These are phyloP conservation scores for Candida morakotiae DNA, from an alignment of 805 yeast genomes.

Conservation along the genomic window DNA sequence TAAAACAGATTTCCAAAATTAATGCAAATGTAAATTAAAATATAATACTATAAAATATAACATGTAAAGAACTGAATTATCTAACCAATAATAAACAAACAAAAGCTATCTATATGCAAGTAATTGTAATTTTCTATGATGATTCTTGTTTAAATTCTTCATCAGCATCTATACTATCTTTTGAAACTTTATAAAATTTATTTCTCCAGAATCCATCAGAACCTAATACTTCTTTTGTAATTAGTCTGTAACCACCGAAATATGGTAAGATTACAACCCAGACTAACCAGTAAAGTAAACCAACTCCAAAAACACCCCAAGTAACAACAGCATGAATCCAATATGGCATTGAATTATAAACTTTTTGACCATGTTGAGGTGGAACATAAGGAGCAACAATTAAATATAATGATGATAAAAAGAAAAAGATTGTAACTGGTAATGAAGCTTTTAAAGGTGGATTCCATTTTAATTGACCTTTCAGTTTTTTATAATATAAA, in stretches of 20 bases:
- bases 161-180: conserved; percentile 11
- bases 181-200: conserved; percentile 43
- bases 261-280: conserved; percentile 60
- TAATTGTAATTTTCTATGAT: no score
- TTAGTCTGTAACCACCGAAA: conserved; percentile 48
- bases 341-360: conserved; percentile 69
- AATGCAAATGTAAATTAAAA: not conserved
- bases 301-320: conserved; percentile 67
- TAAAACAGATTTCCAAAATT: no score
- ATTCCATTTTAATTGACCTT: conserved; percentile 56
- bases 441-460: conserved; percentile 68
- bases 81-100: not conserved
- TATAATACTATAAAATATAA: conserved; percentile 1
- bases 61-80: not conserved
- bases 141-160: conserved; percentile 1
- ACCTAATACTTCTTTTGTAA: conserved; percentile 51
- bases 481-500: conserved; percentile 47
- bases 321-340: conserved; percentile 81
- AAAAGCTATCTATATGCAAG: no score
- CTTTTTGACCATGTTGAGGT: conserved; percentile 61
- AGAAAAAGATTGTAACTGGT: conserved; percentile 61
- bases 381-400: conserved; percentile 78
- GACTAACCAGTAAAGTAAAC: conserved; percentile 61
- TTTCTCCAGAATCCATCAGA: conserved; percentile 73
- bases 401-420: conserved; percentile 61